These are phyloP conservation scores for Cyberlindnera sargentensis DNA, from an alignment of 805 yeast species.

Conservation along the genomic window DNA sequence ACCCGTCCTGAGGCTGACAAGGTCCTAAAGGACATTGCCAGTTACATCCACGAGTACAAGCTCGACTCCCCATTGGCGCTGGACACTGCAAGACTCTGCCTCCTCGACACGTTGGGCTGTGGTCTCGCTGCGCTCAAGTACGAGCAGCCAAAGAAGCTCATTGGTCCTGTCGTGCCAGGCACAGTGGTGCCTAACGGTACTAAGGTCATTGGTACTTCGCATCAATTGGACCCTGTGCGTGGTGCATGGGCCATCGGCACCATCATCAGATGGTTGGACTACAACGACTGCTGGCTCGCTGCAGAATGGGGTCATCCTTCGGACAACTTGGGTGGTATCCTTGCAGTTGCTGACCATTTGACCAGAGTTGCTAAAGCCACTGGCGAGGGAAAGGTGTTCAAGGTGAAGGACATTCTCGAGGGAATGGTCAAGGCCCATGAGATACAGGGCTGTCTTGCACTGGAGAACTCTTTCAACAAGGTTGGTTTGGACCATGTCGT, in stretches of 20 bases:
- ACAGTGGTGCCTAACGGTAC: conserved; percentile 49
- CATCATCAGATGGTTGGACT: conserved; percentile 53
- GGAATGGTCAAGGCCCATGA: conserved; percentile 60
- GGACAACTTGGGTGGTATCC: conserved; percentile 52
- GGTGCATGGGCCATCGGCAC: conserved; percentile 56
- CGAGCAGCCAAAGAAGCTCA: conserved; percentile 38
- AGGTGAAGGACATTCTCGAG: conserved; percentile 43
- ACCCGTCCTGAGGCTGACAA: conserved; percentile 45
- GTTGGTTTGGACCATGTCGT: conserved; percentile 57
- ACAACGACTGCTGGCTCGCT: conserved; percentile 60
- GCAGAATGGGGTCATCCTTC: conserved; percentile 70
- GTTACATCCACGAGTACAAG: conserved; percentile 40
- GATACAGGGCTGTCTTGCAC: conserved; percentile 51
- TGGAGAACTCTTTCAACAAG: conserved; percentile 52
- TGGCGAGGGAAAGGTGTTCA: conserved; percentile 33
- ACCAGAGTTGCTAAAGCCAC: conserved; percentile 38
- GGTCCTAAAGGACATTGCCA: conserved; percentile 42
- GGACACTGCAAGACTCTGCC: conserved; percentile 49
- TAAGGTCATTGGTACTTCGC: conserved; percentile 45
- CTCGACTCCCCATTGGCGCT: conserved; percentile 40
- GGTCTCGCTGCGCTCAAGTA: conserved; percentile 53
- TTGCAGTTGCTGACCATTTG: conserved; percentile 51
- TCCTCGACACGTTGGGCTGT: conserved; percentile 53
- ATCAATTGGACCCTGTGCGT: conserved; percentile 46
- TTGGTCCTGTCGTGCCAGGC: conserved; percentile 54